Evolutionary conservation across 192 early-diverging fungal species (phyloP), one percentile per base, ranked within the genome.

Genomic region (Geranomyces variabilis): DNA sequence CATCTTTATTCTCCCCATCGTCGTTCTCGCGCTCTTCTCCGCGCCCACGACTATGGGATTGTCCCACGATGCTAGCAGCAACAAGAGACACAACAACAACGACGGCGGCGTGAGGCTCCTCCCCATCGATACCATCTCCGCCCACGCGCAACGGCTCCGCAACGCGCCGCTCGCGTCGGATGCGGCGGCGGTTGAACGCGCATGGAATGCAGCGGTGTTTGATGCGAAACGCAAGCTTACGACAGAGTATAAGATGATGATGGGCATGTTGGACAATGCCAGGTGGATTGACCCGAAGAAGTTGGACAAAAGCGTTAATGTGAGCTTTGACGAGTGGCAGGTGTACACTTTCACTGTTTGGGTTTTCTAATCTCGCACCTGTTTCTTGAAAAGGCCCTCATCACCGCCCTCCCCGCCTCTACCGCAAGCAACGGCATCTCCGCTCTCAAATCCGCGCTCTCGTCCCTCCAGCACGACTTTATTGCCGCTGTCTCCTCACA

Each of bases 231-330:
- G 30, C 3, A 29, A 24, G 6, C 8, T 60, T 1, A 7, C 14
- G 30, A 17, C 31, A 17, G 17, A 19, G 22, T 60, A 26, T 33
- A 29, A 19, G 17, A 1, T 7, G 17, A 8, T 60, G 58, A 33
- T 60, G 28, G 58, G 58, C 6, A 17, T 60, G 28, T 7, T 60
- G 5, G 31, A 60, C 28, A 33, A 33, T 31, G 31, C 7, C 3
- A n/a, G 26, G 51, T 60, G 58, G 58, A 33, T 60, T 17, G 58
- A 60, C 58, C 58, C 58, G 22, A 29, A 19, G 15, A 60, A 60
- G 58, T 26, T 60, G 6, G 58, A 60, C 28, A 29, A 33, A 5
- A 29, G 22, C 17, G 28, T 60, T 7, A 19, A 60, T 7, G 58
- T 60, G 29, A 53, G 51, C 7, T 10, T 47, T 19, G 12, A 10